A percentile compares a stretch with the other conserved stretches of the same genome.
These are phyloP conservation scores for Psilocybe cyanescens DNA, from an alignment of 768 basidiomycete genomes.

Conservation along the genomic window DNA sequence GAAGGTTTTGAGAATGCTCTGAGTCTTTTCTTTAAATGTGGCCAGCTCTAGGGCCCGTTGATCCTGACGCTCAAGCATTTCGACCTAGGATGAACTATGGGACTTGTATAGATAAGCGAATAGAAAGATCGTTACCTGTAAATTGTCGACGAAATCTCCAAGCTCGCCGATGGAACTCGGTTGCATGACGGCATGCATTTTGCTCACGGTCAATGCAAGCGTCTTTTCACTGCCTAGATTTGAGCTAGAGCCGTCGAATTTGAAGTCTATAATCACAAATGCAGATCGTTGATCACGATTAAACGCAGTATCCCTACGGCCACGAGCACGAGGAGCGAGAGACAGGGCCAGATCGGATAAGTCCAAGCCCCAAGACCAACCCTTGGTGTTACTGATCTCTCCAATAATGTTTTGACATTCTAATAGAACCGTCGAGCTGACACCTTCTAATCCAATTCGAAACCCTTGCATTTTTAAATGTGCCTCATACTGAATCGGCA, in stretches of 20 bases:
- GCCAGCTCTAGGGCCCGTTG: constrained; percentile 78
- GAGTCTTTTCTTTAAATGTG: constrained; percentile 84
- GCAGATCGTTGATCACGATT: constrained; percentile 72
- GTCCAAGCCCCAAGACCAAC: constrained; percentile 66
- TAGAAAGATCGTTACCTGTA: constrained; percentile 56
- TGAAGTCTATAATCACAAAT: constrained; percentile 82
- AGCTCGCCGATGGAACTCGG: constrained; percentile 91
- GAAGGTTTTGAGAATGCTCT: constrained; percentile 72
- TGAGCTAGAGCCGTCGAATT: constrained; percentile 40
- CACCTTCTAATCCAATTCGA: constrained; percentile 76
- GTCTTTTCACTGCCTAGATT: constrained; percentile 31
- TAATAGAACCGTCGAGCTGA: constrained; percentile 71
- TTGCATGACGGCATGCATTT: constrained; percentile 93
- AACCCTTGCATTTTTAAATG: constrained; percentile 79
- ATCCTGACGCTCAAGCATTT: constrained; percentile 74
- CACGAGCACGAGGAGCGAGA: constrained; percentile 62
- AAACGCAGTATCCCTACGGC: constrained; percentile 42
- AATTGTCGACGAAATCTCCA: constrained; percentile 85
- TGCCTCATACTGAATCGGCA: constrained; percentile 44
- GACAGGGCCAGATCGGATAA: constrained; percentile 84
- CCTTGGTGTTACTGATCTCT: constrained; percentile 49
- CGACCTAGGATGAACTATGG: constrained; percentile 49
- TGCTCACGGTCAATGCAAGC: constrained; percentile 63
- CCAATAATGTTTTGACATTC: constrained; percentile 80
- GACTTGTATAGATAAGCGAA: neutral